Percentiles rank a stretch among this genome's conserved stretches.
Conservation (phyloP, 352 stramenopile genomes). For the Pythium dissimile region DNA sequence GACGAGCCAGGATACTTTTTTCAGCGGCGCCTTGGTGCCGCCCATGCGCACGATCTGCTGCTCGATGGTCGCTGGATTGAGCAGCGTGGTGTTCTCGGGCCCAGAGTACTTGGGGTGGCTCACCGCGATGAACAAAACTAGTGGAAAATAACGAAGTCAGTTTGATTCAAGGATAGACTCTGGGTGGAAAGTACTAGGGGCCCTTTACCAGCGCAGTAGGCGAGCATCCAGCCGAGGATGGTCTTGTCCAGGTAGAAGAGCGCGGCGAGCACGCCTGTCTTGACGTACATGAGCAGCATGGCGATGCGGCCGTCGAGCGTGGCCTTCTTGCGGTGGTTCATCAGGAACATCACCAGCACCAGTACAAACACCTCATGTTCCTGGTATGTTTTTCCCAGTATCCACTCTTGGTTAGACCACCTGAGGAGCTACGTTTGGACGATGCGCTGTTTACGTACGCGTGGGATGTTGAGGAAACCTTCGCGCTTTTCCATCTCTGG, state of each 20-base stretch:
- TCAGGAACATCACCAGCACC: slow-evolving; percentile 41
- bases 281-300: slow-evolving; percentile 71
- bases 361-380: slow-evolving; percentile 73
- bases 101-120: slow-evolving; percentile 60
- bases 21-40: slow-evolving; percentile 23
- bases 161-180: neutral
- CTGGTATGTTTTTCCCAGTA: slow-evolving; percentile 23
- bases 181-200: neutral
- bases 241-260: slow-evolving; percentile 67
- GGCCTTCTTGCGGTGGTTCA: slow-evolving; percentile 81
- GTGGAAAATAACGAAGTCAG: neutral
- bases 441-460: slow-evolving; percentile 25
- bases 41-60: slow-evolving; percentile 38
- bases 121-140: slow-evolving; percentile 62
- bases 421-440: no score
- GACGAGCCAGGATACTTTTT: slow-evolving; percentile 56
- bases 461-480: slow-evolving; percentile 58
- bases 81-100: slow-evolving; percentile 42
- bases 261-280: slow-evolving; percentile 49
- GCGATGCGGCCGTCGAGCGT: slow-evolving; percentile 58
- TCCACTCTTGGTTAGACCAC: neutral
- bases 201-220: slow-evolving; percentile 62
- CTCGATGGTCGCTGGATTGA: slow-evolving; percentile 47
- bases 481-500: slow-evolving; percentile 44
- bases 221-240: slow-evolving; percentile 59